Evolutionary conservation across 148 eudicot genomes (phyloP).

Genomic region (Bassia scoparia): DNA sequence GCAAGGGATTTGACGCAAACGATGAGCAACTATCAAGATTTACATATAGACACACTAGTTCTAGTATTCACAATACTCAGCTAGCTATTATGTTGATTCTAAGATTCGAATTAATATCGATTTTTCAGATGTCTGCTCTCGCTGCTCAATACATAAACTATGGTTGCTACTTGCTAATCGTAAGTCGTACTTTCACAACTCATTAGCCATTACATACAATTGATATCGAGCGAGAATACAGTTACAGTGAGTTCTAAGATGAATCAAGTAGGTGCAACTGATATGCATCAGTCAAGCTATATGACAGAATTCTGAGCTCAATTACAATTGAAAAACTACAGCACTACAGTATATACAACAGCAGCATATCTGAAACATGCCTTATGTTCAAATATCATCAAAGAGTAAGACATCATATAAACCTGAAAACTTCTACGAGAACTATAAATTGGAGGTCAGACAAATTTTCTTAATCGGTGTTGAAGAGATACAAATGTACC

Average conservation of each 20-base stretch:
- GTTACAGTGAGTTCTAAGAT: too few relatives aligned
- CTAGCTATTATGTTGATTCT: too few relatives aligned
- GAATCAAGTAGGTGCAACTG: background rate
- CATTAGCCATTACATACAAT: too few relatives aligned
- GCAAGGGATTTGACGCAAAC: conserved; percentile 19
- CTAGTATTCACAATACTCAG: too few relatives aligned
- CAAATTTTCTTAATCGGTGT: conserved; percentile 7
- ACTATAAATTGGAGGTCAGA: background rate
- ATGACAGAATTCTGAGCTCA: background rate
- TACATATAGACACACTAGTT: background rate
- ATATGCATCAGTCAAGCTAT: background rate
- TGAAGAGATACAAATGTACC: conserved; percentile 20
- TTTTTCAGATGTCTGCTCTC: too few relatives aligned
- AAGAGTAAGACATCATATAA: conserved; percentile 1
- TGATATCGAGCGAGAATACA: too few relatives aligned
- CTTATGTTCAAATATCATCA: conserved; percentile 10
- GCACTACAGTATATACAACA: conserved; percentile 1
- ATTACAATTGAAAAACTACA: background rate
- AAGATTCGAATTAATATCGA: too few relatives aligned
- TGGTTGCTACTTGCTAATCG: too few relatives aligned
- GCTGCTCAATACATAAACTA: too few relatives aligned
- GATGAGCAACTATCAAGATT: conserved; percentile 12
- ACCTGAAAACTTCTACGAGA: background rate
- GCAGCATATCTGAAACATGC: conserved; percentile 11
- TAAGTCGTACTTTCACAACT: too few relatives aligned